These are phyloP conservation scores for Elaeis oleifera DNA, from an alignment of 202 grass and related monocot species.

Conservation along the genomic window DNA sequence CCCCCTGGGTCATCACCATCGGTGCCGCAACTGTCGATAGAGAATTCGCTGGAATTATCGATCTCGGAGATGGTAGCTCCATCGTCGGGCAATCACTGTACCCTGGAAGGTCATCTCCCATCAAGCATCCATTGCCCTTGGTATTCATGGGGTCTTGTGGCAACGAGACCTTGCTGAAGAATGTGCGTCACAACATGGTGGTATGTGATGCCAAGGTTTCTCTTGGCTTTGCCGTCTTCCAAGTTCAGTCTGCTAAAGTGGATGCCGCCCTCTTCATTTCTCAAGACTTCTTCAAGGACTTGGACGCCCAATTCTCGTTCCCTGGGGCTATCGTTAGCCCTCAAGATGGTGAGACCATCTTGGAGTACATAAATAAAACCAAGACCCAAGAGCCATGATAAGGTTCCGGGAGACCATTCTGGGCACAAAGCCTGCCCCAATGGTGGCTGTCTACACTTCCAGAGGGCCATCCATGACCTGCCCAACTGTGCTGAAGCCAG, in stretches of 20 bases:
- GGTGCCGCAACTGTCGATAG: constrained; percentile 54
- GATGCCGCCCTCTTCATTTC: constrained; percentile 59
- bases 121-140: constrained; percentile 24
- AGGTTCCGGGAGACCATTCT: constrained; percentile 51
- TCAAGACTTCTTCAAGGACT: not conserved
- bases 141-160: constrained; percentile 31
- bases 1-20: constrained; percentile 62
- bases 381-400: constrained; percentile 27
- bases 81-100: constrained; percentile 36
- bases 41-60: constrained; percentile 29
- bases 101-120: constrained; percentile 32
- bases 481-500: constrained; percentile 60
- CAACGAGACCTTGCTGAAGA: constrained; percentile 13
- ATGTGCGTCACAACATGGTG: constrained; percentile 22
- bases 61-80: constrained; percentile 22
- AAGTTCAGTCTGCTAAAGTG: constrained; percentile 22
- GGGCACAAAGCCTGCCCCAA: constrained; percentile 34
- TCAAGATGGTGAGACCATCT: constrained; percentile 29
- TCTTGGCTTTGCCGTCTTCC: not conserved
- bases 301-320: constrained; percentile 15
- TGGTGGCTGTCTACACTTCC: constrained; percentile 37
- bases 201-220: constrained; percentile 16
- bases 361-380: constrained; percentile 44
- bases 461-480: constrained; percentile 53
- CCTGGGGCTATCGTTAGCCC: constrained; percentile 39